Conservation (phyloP, 768 basidiomycete species). For the Boletus rubescentipes region DNA sequence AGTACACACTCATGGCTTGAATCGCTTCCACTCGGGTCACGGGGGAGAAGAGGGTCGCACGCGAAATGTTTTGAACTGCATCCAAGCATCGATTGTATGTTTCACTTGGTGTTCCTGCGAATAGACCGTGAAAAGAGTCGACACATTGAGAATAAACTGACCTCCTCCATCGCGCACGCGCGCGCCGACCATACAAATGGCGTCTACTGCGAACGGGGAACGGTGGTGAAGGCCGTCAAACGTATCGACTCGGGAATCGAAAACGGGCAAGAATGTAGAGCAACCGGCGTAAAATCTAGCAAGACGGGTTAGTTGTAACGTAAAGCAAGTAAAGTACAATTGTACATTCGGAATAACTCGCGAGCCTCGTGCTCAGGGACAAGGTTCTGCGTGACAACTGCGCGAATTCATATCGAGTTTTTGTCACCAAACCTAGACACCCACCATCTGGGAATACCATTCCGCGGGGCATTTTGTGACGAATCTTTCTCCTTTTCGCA, state of each 20-base stretch:
- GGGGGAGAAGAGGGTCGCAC: conserved; percentile 84
- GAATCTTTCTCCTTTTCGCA: conserved; percentile 67
- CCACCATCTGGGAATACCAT: conserved; percentile 79
- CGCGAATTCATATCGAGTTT: conserved; percentile 1
- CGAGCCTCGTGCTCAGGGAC: conserved; percentile 82
- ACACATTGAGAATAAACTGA: conserved; percentile 32
- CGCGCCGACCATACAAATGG: conserved; percentile 92
- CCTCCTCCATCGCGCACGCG: conserved; percentile 89
- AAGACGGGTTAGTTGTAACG: conserved; percentile 10
- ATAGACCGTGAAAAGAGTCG: conserved; percentile 10
- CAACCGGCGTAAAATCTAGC: conserved; percentile 89
- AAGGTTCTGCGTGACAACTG: conserved; percentile 83
- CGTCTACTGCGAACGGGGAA: conserved; percentile 90
- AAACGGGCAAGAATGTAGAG: conserved; percentile 86
- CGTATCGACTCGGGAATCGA: conserved; percentile 79
- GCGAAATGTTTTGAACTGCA: conserved; percentile 83
- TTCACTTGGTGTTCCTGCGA: conserved; percentile 69
- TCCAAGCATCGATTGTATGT: conserved; percentile 70
- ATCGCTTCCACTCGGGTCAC: conserved; percentile 85
- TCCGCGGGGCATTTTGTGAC: conserved; percentile 56
- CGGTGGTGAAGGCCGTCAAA: conserved; percentile 83
- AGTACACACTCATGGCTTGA: conserved; percentile 82
- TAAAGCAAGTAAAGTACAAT: neutral
- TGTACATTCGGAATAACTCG: conserved; percentile 80
- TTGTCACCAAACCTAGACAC: neutral